These are phyloP conservation scores for Alternaria sp. DNA, from an alignment of 2,329 filamentous ascomycete species.

Conservation along the genomic window DNA sequence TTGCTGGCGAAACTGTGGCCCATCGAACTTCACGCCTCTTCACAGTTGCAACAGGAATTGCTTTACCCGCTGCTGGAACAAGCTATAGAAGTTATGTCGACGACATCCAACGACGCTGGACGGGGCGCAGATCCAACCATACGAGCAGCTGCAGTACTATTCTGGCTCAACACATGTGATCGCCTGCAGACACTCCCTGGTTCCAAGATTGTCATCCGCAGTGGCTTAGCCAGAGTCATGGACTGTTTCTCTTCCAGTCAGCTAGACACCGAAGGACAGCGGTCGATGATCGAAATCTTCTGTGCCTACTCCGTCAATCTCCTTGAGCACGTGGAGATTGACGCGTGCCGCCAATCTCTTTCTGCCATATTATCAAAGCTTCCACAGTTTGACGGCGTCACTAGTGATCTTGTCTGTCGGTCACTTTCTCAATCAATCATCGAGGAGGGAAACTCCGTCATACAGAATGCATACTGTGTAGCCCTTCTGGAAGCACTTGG, in stretches of 20 bases:
- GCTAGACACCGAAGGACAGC: conserved; percentile 26
- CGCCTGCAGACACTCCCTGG: conserved; percentile 34
- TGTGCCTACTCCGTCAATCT: conserved; percentile 38
- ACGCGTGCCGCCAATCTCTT: conserved; percentile 26
- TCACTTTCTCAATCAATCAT: conserved; percentile 37
- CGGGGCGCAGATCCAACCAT: conserved; percentile 26
- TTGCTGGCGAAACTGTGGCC: conserved; percentile 43
- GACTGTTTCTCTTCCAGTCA: conserved; percentile 27
- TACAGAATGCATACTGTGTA: conserved; percentile 31
- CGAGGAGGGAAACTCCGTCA: conserved; percentile 20
- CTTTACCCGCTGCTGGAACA: conserved; percentile 38
- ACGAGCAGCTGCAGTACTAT: conserved; percentile 36
- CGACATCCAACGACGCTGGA: conserved; percentile 14
- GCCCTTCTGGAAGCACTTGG: conserved; percentile 29
- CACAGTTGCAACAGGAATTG: conserved; percentile 30
- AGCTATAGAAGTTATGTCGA: conserved; percentile 33
- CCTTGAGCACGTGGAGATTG: conserved; percentile 29
- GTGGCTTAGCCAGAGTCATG: conserved; percentile 31
- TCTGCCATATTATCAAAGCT: conserved; percentile 29
- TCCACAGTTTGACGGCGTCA: conserved; percentile 17
- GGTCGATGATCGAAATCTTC: conserved; percentile 34
- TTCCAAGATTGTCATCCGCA: conserved; percentile 28
- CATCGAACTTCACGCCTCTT: conserved; percentile 37
- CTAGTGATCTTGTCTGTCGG: conserved; percentile 17
- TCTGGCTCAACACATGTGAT: conserved; percentile 39